Base-by-base conservation (phyloP, 306 rosid species). In the Dryas octopetala region DNA sequence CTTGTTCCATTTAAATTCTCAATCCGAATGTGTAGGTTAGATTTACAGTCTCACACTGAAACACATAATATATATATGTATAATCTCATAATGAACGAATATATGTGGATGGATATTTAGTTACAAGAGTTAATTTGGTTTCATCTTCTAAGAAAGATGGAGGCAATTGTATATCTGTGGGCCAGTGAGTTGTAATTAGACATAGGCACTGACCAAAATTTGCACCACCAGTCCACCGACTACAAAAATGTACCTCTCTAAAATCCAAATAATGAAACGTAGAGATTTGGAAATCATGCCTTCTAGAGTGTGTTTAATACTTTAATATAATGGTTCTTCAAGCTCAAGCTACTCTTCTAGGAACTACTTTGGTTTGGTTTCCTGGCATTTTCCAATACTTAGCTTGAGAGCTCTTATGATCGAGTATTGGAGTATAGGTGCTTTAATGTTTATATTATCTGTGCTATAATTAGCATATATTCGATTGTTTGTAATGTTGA, bases 211-310 rank as follows among this genome's bases (percentile, higher is more conserved):
- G 76, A 73, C 47, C 26, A 32, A 32, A 32, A 28, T 57, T 46
- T 59, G 40, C 68, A 73, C 12, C 67, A 10, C 68, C 76, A 73
- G 58, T 57, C 44, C 62, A 59, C 60, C 68, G 28, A 26, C 38
- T 46, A 68, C 12, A 46, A 8, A 60, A 15, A 19, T 2, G 12
- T 8, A 6, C 17, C 7, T 54, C 6, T 41, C 40, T 55, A 10
- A 44, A n/a, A 3, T 3, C 19, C 11, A 17, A 41, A 60, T 43
- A 46, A 60, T 46, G 58, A 9, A 60, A 32, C 68, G 68, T 73
- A 60, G 68, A 59, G 76, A 73, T 26, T 46, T 60, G 58, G 28
- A 47, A 71, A 47, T 26, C 28, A 44, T 9, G 19, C 15, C 8
- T 43, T 66, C 44, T 66, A 45, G 5, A 32, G 38, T 2, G 38